Evolutionary conservation across 139 green algal species (phyloP), one percentile per base, ranked within the genome.

Genomic region (Eudorina sp.): DNA sequence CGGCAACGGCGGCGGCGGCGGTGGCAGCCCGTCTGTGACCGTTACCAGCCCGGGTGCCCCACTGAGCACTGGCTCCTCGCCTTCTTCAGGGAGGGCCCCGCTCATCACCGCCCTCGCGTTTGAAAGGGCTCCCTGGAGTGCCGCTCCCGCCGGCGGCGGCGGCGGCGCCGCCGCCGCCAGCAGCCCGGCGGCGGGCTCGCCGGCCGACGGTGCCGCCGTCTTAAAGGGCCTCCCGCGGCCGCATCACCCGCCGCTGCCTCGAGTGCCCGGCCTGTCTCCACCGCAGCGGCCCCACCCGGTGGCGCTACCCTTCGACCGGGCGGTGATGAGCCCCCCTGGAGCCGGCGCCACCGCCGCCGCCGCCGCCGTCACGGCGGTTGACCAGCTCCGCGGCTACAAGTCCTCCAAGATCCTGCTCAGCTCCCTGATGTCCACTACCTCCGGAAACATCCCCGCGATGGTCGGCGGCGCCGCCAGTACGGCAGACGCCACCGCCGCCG

Each of bases 301-400:
- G 46, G 29, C 48, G 46, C 46, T 25, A 45, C 21, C 16, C 4
- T 4, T 62, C n/a, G n/a, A n/a, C n/a, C n/a, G n/a, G n/a, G n/a
- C n/a, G 58, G 58, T 21, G 58, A 21, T 29, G 18, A 31, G 16
- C 19, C 58, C 23, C 31, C 64, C n/a, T n/a, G 72, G 5, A 1
- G 72, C 45, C 27, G 72, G 21, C 46, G 74, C 51, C 29, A 21
- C 53, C 13, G 40, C 78, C 18, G 36, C 36, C 25, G 51, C 23
- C 36, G 21, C 53, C 40, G 40, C 78, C 40, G 58, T 40, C 7
- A 62, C 55, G 9, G 40, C 41, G 11, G 80, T 86, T 0, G 80
- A 86, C 80, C 60, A 77, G 60, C 58, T 86, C 1, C 60, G 80
- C 16, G 80, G 80, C n/a, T 86, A 77, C 58, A 66, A 66, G 4